Evolutionary conservation across 2,329 filamentous ascomycete species (phyloP), one percentile per base, ranked within the genome.

Genomic region (Tricladium varicosporioides): DNA sequence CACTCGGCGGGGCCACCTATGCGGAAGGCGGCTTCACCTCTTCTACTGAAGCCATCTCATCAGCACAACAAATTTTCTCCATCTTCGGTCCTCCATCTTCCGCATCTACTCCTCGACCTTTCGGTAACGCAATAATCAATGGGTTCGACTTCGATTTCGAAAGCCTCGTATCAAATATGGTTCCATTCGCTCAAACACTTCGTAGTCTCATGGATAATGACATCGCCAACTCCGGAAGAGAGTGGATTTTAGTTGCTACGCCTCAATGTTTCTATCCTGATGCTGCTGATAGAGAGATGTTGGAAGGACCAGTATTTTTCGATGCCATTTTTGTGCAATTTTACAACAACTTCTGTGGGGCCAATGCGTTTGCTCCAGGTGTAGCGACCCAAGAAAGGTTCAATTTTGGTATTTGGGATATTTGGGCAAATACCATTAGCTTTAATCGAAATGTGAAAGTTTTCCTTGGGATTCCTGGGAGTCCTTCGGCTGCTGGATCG

Each of bases 131-230:
- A 9, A 76, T 82, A 3, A 74, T 92, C 44, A 87, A 92, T 69
- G 89, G 89, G 4, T 91, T 92, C 70, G 88, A 92, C 72, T 84
- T 91, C 61, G 88, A 92, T 70, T 85, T 91, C 60, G 88, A 91
- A 73, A 76, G 53, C 4, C 71, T 72, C 2, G 79, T 81, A 13
- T 71, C 71, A 48, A 85, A 89, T 72, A 83, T 87, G 73, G 77
- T 75, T 0, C 73, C 81, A 1, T 88, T 91, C 63, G 85, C 80
- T 1, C 74, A 77, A 40, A 74, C 79, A 53, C 78, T 90, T 9
- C 81, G 85, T 31, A 64, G 69, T 14, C 71, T 78, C 33, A 85
- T 86, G 48, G 77, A 75, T 83, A 62, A 73, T 45, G 7, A 53
- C 57, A 7, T 13, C 73, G 77, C 78, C 19, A 71, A 66, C 0